Evolutionary conservation across 2,329 filamentous ascomycete species (phyloP), one percentile per base, ranked within the genome.

Genomic region (Sporothrix dimorphospora): DNA sequence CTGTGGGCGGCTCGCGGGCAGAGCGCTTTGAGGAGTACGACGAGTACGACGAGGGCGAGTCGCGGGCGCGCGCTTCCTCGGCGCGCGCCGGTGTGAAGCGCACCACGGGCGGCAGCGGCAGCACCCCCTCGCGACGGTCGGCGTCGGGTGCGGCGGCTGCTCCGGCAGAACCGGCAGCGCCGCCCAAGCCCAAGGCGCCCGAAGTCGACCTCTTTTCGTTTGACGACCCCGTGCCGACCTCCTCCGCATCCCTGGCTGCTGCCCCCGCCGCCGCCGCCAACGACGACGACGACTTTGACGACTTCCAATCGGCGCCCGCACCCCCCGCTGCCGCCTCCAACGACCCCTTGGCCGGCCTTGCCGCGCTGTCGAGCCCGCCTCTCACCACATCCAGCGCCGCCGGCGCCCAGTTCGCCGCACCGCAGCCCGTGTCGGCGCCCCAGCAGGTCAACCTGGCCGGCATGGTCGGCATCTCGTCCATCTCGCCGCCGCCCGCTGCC

Each of bases 21-120:
- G 94, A 97, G 75, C 89, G 91, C 75, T 99, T 98, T 77, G 95
- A 98, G 77, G 96, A 98, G 81, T 99, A 99, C 78, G 94, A 99
- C 79, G 96, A 99, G 81, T 95, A 91, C 78, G 95, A 98, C 71
- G 96, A 97, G 78, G 93, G 87, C 53, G 82, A 85, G 45, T 78
- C 82, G 70, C 83, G 83, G 30, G 71, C 77, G 4, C 78, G 80
- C 1, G 80, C 34, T 85, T 86, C 66, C 82, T 82, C 67, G 80
- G 85, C 72, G 88, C 30, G 83, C 84, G 45, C 84, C 84, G 76
- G 83, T 85, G 77, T 73, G 51, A 69, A 71, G 57, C 73, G 73
- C 27, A 74, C 73, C 9, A 72, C 73, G 5, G 73, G 75, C 34
- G 74, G 74, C 19, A 19, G 42, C 24, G 14, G 47, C 34, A 55